Evolutionary conservation across 495 filamentous ascomycete genomes (phyloP), one percentile per base, ranked within the genome.

Genomic region (Podospora pseudoanserina): DNA sequence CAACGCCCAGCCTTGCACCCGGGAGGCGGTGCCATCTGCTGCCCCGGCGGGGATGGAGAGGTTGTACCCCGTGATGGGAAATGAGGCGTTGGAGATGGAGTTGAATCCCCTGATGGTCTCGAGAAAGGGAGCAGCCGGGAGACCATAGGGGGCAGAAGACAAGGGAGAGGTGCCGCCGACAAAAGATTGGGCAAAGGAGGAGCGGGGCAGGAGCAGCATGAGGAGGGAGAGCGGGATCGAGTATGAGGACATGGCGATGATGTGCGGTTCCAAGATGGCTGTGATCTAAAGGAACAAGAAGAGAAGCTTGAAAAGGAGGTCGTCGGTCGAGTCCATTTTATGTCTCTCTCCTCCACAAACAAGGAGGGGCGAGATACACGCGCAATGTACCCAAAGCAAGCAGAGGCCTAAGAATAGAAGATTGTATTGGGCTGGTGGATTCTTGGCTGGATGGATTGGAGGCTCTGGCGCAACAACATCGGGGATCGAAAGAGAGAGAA

Each of bases 31-130:
- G 18, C 55, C 73, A 23, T 61, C 27, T 54, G 18, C 9, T 0
- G 63, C n/a, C 28, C 65, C 68, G 11, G 68, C 68, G 5, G 68
- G 68, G 32, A 69, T 55, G 13, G 71, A 72, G 20, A 63, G 65
- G 65, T 73, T 69, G 55, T 72, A 69, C 11, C 73, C 73, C 1
- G 30, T 54, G 39, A 70, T 69, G 32, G 66, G 20, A 20, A 69
- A 72, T 2, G 64, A 60, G 2, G 57, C 59, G 34, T 63, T 39
- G 2, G 68, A 59, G 55, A 27, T 19, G 4, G 73, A 32, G 55
- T 39, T 44, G 9, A 60, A 27, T 16, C 39, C 39, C 13, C 9
- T 49, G 26, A 60, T 60, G 3, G 57, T 61, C 39, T 27, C 20
- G 26, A 61, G 30, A 59, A 74, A 68, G 28, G 27, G 19, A 3